Percentiles rank a stretch among this genome's conserved stretches.
These are phyloP conservation scores for Solanum hybrid DNA, from an alignment of 305 asterid species.

Conservation along the genomic window DNA sequence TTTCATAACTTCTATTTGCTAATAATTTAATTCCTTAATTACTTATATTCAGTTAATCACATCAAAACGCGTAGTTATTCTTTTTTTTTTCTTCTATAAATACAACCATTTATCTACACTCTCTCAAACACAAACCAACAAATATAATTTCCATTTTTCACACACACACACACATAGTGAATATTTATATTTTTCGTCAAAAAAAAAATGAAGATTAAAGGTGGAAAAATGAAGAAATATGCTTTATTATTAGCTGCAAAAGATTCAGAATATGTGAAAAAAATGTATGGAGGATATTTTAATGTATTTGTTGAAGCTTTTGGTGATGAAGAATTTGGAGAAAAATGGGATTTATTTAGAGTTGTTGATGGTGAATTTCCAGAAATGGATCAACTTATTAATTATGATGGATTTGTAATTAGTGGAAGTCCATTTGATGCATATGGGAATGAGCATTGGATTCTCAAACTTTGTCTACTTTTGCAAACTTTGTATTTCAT, in stretches of 20 bases:
- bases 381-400: conserved; percentile 21
- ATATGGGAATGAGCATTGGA: conserved; percentile 52
- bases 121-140: neutral
- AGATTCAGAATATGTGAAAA: conserved; percentile 61
- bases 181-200: neutral
- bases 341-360: conserved; percentile 58
- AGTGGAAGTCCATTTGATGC: conserved; percentile 76
- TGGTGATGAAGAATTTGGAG: conserved; percentile 41
- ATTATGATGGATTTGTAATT: conserved; percentile 55
- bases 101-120: neutral
- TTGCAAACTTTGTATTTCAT: conserved; percentile 38
- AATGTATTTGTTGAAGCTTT: conserved; percentile 54
- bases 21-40: neutral
- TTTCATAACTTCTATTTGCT: neutral
- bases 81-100: neutral
- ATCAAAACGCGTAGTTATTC: neutral
- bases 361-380: conserved; percentile 69
- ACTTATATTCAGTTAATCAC: neutral
- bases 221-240: conserved; percentile 22
- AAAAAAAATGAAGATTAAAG: conserved; percentile 23
- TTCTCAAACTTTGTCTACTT: conserved; percentile 48
- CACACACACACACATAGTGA: neutral
- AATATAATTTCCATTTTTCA: neutral
- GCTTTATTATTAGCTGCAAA: conserved; percentile 48
- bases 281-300: conserved; percentile 51